These are phyloP conservation scores for Apiospora koreana DNA, from an alignment of 2,329 filamentous ascomycete species.

Conservation along the genomic window DNA sequence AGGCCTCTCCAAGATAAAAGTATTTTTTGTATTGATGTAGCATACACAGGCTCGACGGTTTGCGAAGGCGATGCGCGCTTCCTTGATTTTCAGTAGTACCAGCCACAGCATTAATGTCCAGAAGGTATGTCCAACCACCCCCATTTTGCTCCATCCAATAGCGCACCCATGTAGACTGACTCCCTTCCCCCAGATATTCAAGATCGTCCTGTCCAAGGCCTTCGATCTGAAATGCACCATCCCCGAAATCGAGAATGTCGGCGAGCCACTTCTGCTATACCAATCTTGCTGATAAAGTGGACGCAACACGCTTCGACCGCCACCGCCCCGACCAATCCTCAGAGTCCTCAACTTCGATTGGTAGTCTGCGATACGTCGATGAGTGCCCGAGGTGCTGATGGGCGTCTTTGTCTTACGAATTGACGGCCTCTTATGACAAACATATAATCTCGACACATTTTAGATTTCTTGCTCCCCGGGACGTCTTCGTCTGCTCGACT, in stretches of 20 bases:
- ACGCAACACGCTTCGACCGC: background rate
- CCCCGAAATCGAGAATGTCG: constrained; percentile 96
- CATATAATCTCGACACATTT: constrained; percentile 8
- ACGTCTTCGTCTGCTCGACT: background rate
- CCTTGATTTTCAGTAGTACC: constrained; percentile 96
- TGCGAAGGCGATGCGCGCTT: constrained; percentile 97
- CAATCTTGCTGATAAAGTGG: constrained; percentile 54
- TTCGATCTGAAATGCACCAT: constrained; percentile 99
- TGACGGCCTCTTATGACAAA: constrained; percentile 10
- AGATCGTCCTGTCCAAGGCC: constrained; percentile 97
- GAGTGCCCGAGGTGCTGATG: background rate
- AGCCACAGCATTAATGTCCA: constrained; percentile 99
- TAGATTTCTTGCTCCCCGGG: background rate
- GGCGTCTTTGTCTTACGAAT: constrained; percentile 10
- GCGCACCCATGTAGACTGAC: constrained; percentile 13
- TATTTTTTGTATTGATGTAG: constrained; percentile 15
- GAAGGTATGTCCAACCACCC: constrained; percentile 63
- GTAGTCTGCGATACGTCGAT: too few relatives aligned
- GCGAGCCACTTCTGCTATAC: constrained; percentile 92
- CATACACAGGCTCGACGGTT: constrained; percentile 80
- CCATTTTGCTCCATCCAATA: background rate
- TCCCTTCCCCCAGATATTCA: constrained; percentile 76
- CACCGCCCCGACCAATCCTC: background rate
- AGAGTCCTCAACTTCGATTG: background rate
- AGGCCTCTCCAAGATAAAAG: constrained; percentile 15